Conservation (phyloP, 2,329 filamentous ascomycete genomes). For the Fusarium devonianum region DNA sequence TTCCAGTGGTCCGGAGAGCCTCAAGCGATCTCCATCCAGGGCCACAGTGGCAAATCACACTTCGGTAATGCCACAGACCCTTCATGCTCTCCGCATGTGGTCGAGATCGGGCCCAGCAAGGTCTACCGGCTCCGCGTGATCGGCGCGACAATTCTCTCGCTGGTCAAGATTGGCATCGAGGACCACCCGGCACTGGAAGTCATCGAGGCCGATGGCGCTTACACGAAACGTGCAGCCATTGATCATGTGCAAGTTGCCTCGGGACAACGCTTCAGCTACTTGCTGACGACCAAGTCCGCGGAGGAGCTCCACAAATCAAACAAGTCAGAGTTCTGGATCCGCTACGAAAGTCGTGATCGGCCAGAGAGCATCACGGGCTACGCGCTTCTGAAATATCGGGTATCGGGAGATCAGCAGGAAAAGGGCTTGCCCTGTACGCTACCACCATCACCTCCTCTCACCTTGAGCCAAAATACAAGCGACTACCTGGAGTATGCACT, state of each 20-base stretch:
- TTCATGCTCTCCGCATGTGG: conserved; percentile 21
- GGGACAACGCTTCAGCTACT: conserved; percentile 26
- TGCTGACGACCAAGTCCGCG: neutral
- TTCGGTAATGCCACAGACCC: conserved; percentile 14
- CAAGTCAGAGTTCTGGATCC: conserved; percentile 19
- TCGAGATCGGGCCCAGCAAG: conserved; percentile 18
- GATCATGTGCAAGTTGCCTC: conserved; percentile 22
- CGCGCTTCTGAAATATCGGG: conserved; percentile 17
- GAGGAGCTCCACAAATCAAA: conserved; percentile 1
- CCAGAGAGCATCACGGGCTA: conserved; percentile 19
- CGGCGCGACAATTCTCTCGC: conserved; percentile 11
- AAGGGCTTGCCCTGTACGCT: conserved; percentile 6
- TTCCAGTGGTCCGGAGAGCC: conserved; percentile 68
- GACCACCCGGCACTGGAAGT: conserved; percentile 6
- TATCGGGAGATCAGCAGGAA: neutral
- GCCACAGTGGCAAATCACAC: conserved; percentile 25
- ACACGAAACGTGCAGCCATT: conserved; percentile 8
- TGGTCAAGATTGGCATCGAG: conserved; percentile 25
- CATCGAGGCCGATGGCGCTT: conserved; percentile 28
- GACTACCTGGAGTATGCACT: conserved; percentile 56
- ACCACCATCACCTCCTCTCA: conserved; percentile 32
- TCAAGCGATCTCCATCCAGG: conserved; percentile 41
- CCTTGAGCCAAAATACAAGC: conserved; percentile 45
- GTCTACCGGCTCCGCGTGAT: conserved; percentile 20
- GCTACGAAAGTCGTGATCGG: conserved; percentile 26